Percentiles rank a stretch among this genome's conserved stretches.
Evolutionary conservation across 768 basidiomycete species (phyloP).

Genomic region (Pleurotus platypus): DNA sequence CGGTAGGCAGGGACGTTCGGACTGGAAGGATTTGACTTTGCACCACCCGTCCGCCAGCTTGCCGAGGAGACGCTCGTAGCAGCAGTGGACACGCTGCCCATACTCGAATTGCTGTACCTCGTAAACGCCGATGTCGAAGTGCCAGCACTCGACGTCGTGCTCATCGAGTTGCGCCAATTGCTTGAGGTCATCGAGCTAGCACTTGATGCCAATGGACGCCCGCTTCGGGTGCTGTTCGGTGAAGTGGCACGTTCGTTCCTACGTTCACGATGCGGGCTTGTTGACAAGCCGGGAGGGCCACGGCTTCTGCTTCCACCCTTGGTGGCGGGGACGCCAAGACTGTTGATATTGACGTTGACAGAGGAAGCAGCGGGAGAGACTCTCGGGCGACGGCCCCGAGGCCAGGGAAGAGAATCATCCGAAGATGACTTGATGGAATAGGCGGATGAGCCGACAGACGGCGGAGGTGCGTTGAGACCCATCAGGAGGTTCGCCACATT

Average conservation of each 20-base stretch:
- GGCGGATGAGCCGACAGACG: constrained; percentile 18
- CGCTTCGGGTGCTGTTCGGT: constrained; percentile 57
- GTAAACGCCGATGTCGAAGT: constrained; percentile 74
- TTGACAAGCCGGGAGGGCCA: constrained; percentile 16
- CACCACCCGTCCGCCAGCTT: constrained; percentile 62
- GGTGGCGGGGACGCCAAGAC: neutral
- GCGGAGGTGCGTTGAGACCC: constrained; percentile 52
- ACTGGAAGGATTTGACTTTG: constrained; percentile 28
- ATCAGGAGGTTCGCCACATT: constrained; percentile 77
- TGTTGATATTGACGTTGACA: constrained; percentile 11
- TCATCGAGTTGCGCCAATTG: constrained; percentile 79
- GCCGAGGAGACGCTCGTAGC: constrained; percentile 76
- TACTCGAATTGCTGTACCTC: constrained; percentile 72
- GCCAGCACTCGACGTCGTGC: constrained; percentile 64
- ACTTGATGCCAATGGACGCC: constrained; percentile 48
- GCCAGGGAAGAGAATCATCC: constrained; percentile 43
- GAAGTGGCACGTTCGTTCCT: constrained; percentile 46
- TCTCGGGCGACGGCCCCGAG: constrained; percentile 41
- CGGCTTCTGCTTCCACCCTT: constrained; percentile 20
- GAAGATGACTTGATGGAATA: constrained; percentile 23
- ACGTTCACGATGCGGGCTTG: constrained; percentile 26
- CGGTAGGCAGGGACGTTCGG: constrained; percentile 12
- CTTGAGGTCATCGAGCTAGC: constrained; percentile 60
- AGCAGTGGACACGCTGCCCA: constrained; percentile 71
- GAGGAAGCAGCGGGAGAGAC: constrained; percentile 14